phyloP scores from a whole-genome alignment of 2,329 filamentous ascomycete genomes.

The Cercospora janseana region DNA sequence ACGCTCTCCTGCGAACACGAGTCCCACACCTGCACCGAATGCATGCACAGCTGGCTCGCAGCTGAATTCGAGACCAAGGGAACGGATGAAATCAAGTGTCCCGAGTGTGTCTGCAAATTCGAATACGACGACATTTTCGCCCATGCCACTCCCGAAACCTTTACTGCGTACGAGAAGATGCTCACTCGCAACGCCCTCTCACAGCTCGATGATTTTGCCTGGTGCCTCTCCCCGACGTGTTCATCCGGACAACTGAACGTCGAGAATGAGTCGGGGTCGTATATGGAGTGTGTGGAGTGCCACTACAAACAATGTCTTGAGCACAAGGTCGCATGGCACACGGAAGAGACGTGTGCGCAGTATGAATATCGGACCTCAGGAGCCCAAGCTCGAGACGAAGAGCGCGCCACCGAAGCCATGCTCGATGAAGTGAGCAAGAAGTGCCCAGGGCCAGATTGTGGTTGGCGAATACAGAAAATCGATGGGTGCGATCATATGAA shows the following conservation, averaged over 20 bases:
- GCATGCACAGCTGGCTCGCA: conserved; percentile 42
- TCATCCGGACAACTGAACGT: conserved; percentile 53
- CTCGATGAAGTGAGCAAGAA: conserved; percentile 38
- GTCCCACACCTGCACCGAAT: conserved; percentile 39
- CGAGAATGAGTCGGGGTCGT: conserved; percentile 38
- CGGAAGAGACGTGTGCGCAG: conserved; percentile 41
- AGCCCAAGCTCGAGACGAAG: conserved; percentile 28
- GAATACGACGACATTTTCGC: conserved; percentile 47
- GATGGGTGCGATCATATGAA: conserved; percentile 44
- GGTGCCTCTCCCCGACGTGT: conserved; percentile 54
- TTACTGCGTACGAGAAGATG: conserved; percentile 50
- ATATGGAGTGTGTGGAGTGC: conserved; percentile 43
- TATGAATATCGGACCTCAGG: conserved; percentile 39
- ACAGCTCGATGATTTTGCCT: conserved; percentile 49
- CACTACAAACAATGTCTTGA: conserved; percentile 39
- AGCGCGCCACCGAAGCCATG: conserved; percentile 31
- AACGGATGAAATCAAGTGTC: conserved; percentile 53
- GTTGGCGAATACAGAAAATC: conserved; percentile 42
- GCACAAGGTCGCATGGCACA: conserved; percentile 42
- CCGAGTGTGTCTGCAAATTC: conserved; percentile 50
- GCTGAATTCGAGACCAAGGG: conserved; percentile 39
- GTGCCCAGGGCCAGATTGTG: conserved; percentile 40
- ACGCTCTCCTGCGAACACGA: conserved; percentile 39
- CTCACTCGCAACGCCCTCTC: conserved; percentile 47
- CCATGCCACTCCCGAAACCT: conserved; percentile 47